Conservation (phyloP, 768 basidiomycete genomes). For the Strobilomyces echinocephalus region DNA sequence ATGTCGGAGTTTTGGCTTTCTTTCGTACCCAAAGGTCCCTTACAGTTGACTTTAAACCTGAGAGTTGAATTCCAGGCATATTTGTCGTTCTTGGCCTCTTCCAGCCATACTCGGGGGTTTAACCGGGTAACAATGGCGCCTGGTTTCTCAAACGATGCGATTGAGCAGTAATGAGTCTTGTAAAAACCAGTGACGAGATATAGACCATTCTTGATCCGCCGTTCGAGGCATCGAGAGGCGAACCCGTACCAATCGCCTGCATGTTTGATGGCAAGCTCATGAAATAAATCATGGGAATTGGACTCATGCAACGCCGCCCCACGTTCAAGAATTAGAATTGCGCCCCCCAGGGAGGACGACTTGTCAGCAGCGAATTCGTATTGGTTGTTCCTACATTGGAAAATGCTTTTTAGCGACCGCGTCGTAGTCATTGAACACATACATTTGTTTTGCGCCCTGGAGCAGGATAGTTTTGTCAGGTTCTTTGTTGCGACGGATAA, state of each 20-base stretch:
- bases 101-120: not conserved
- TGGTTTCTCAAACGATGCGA: not conserved
- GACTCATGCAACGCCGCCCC: conserved; percentile 21
- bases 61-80: not conserved
- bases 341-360: conserved; percentile 14
- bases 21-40: not conserved
- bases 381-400: not conserved
- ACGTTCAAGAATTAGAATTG: conserved; percentile 25
- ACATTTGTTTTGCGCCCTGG: no score
- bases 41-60: not conserved
- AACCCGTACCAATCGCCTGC: conserved; percentile 23
- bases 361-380: not conserved
- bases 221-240: not conserved
- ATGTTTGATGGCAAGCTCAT: conserved; percentile 8
- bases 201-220: not conserved
- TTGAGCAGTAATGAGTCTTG: not conserved
- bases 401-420: not conserved
- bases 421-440: no score
- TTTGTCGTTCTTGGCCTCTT: not conserved
- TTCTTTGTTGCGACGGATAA: no score
- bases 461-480: no score
- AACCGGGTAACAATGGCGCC: no score
- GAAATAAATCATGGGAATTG: conserved; percentile 4
- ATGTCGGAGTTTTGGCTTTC: not conserved
- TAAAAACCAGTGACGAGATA: not conserved